phyloP scores from a whole-genome alignment of 768 basidiomycete species.

The Trametes villosa region DNA sequence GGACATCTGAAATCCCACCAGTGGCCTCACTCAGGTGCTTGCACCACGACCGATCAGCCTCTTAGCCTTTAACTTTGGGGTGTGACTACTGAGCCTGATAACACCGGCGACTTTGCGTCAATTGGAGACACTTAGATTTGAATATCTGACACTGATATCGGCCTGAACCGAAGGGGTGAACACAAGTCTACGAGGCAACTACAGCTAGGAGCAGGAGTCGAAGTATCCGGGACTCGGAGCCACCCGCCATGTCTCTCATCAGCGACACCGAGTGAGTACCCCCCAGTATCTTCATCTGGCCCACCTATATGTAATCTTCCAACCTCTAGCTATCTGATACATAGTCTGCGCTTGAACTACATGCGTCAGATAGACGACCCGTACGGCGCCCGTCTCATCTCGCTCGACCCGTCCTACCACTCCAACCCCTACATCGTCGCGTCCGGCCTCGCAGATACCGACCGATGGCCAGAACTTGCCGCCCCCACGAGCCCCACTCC shows the following conservation, averaged over 20 bases:
- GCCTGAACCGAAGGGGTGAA: too few species aligned
- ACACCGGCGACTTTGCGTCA: too few species aligned
- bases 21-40: too few species aligned
- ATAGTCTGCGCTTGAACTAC: constrained; percentile 83
- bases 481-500: constrained; percentile 72
- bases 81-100: too few species aligned
- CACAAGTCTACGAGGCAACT: background rate
- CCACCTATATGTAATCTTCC: background rate
- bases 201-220: background rate
- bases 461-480: constrained; percentile 85
- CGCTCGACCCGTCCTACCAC: constrained; percentile 75
- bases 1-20: too few species aligned
- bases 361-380: constrained; percentile 89
- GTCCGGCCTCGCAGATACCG: constrained; percentile 75
- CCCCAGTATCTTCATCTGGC: background rate
- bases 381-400: constrained; percentile 80
- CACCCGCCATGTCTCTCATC: constrained; percentile 56
- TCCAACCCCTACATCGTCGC: constrained; percentile 85
- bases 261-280: constrained; percentile 61
- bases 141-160: too few species aligned
- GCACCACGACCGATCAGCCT: too few species aligned
- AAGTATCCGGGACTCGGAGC: background rate
- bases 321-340: constrained; percentile 69
- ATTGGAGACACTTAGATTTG: too few species aligned
- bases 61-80: too few species aligned